Conservation (phyloP, 2,329 filamentous ascomycete genomes). For the Neocatenulostroma microsporum region DNA sequence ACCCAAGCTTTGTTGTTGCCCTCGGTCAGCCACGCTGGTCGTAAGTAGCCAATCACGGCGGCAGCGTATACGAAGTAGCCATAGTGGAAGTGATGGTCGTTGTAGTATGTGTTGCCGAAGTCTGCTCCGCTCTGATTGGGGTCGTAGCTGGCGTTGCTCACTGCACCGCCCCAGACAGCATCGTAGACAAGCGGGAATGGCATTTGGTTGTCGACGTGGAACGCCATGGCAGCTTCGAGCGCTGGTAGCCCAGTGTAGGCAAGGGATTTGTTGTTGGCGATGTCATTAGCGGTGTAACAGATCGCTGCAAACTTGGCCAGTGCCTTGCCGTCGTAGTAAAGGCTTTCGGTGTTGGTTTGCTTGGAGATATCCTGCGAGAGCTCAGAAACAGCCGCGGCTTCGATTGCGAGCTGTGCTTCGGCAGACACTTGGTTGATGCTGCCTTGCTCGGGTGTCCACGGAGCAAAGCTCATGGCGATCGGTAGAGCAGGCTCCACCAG, state of each 20-base stretch:
- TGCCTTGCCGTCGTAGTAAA: conserved; percentile 80
- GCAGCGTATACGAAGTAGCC: conserved; percentile 86
- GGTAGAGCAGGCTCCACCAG: conserved; percentile 70
- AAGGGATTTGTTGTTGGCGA: conserved; percentile 48
- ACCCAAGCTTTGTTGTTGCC: conserved; percentile 67
- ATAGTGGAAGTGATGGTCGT: conserved; percentile 53
- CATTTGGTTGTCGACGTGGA: conserved; percentile 40
- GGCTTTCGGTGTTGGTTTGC: conserved; percentile 70
- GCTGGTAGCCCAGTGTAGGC: conserved; percentile 44
- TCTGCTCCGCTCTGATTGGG: conserved; percentile 67
- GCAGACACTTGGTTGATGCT: conserved; percentile 33
- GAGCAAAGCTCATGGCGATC: conserved; percentile 64
- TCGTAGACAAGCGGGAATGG: conserved; percentile 49
- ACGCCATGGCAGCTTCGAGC: conserved; percentile 40
- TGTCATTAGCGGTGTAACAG: conserved; percentile 42
- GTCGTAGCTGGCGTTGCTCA: conserved; percentile 68
- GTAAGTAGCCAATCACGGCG: conserved; percentile 71
- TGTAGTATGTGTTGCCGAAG: conserved; percentile 86
- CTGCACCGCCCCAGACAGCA: conserved; percentile 65
- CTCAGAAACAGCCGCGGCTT: conserved; percentile 58
- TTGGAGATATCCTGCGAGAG: conserved; percentile 65
- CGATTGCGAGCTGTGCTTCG: conserved; percentile 42
- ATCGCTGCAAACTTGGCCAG: conserved; percentile 39
- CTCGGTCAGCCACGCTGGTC: conserved; percentile 59
- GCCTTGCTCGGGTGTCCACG: conserved; percentile 56